These are phyloP conservation scores for Russula earlei DNA, from an alignment of 768 basidiomycete species.

Conservation along the genomic window DNA sequence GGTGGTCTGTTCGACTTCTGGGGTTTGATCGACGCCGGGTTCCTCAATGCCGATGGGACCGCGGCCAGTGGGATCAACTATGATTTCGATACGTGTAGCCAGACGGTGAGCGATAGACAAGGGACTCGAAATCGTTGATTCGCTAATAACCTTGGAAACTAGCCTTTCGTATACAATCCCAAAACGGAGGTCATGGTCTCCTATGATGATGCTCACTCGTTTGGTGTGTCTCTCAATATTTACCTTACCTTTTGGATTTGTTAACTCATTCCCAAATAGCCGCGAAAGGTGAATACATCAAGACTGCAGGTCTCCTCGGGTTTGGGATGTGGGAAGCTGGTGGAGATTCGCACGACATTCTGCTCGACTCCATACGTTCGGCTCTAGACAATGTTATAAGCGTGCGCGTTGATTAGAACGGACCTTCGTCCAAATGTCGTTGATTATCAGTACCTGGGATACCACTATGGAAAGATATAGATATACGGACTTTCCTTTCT, in stretches of 20 bases:
- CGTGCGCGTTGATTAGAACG: too few species aligned
- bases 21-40: conserved; percentile 46
- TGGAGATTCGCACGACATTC: conserved; percentile 33
- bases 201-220: conserved; percentile 28
- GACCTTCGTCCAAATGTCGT: too few species aligned
- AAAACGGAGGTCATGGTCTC: conserved; percentile 27
- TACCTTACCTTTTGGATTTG: background rate
- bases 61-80: conserved; percentile 38
- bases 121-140: background rate
- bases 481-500: too few species aligned
- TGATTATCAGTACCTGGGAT: too few species aligned
- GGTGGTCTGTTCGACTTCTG: conserved; percentile 51
- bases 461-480: too few species aligned
- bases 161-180: conserved; percentile 29
- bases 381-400: conserved; percentile 14
- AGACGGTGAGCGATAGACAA: conserved; percentile 22
- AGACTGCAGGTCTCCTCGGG: conserved; percentile 28
- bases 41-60: conserved; percentile 37
- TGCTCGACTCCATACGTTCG: conserved; percentile 28
- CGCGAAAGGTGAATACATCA: conserved; percentile 36
- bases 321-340: conserved; percentile 39
- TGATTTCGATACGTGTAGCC: conserved; percentile 31
- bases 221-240: conserved; percentile 17
- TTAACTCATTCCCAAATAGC: conserved; percentile 22
- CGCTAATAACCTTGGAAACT: background rate